phyloP scores from a whole-genome alignment of 345 rosid genomes.

The Tarenaya hassleriana region DNA sequence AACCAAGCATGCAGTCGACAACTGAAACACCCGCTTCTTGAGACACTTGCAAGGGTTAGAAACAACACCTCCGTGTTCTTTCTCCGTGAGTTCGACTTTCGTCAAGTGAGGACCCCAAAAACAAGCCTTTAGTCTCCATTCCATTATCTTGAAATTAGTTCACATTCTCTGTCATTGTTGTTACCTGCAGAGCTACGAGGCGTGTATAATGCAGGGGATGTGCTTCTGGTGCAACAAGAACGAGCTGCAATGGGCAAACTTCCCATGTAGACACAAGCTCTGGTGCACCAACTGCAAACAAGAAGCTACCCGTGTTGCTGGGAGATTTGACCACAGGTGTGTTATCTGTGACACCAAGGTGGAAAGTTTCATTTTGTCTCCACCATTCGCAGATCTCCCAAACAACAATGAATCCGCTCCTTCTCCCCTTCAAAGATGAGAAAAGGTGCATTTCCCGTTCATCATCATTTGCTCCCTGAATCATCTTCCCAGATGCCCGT shows the following conservation, averaged over 20 bases:
- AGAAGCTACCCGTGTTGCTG: slow-evolving; percentile 28
- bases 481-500: not conserved
- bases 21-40: slow-evolving; percentile 47
- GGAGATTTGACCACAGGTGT: slow-evolving; percentile 47
- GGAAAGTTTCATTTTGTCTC: slow-evolving; percentile 33
- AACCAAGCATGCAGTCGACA: not conserved
- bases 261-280: slow-evolving; percentile 63
- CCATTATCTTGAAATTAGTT: not conserved
- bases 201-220: slow-evolving; percentile 30
- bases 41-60: slow-evolving; percentile 39
- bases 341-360: slow-evolving; percentile 63
- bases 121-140: slow-evolving; percentile 1
- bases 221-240: slow-evolving; percentile 64
- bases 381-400: slow-evolving; percentile 13
- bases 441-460: slow-evolving; percentile 4
- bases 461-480: not conserved
- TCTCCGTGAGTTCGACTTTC: slow-evolving; percentile 70
- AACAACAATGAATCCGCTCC: slow-evolving; percentile 15
- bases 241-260: slow-evolving; percentile 47
- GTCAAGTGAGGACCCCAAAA: slow-evolving; percentile 43
- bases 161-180: slow-evolving; percentile 2
- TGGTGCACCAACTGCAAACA: slow-evolving; percentile 66
- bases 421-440: slow-evolving; percentile 14
- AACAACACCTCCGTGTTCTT: slow-evolving; percentile 43
- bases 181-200: slow-evolving; percentile 38